Conservation (phyloP, 73 alveolate species). For the Breviolum minutum region DNA sequence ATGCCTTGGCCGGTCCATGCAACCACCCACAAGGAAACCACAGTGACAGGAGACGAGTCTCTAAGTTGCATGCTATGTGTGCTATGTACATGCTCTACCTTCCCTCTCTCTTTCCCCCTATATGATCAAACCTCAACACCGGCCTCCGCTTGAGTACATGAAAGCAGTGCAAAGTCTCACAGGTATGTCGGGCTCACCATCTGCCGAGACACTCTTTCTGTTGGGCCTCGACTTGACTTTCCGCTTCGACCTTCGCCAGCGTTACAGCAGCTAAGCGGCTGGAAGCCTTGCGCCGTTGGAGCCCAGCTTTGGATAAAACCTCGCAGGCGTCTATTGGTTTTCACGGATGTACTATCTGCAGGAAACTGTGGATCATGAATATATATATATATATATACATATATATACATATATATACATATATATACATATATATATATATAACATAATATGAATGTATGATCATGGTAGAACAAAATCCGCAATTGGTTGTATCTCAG, state of each 20-base stretch:
- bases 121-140: neutral
- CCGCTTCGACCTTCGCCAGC: conserved; percentile 40
- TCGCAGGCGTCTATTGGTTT: neutral
- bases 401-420: too few species aligned
- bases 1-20: conserved; percentile 27
- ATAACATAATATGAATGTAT: too few species aligned
- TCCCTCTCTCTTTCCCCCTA: too few species aligned
- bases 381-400: too few species aligned
- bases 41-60: neutral
- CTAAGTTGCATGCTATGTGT: neutral
- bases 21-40: neutral
- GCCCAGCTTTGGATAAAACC: neutral
- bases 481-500: too few species aligned
- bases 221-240: conserved; percentile 42
- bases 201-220: conserved; percentile 17
- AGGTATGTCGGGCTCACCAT: neutral
- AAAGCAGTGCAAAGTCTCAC: too few species aligned
- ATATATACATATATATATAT: too few species aligned
- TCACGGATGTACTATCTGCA: neutral
- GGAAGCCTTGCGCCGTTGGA: conserved; percentile 20
- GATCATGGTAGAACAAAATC: too few species aligned
- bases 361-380: too few species aligned
- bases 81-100: neutral
- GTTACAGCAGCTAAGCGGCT: conserved; percentile 39
- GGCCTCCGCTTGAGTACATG: neutral